phyloP scores from a whole-genome alignment of 23 red algal genomes.

The Pyropia yezoensis region DNA sequence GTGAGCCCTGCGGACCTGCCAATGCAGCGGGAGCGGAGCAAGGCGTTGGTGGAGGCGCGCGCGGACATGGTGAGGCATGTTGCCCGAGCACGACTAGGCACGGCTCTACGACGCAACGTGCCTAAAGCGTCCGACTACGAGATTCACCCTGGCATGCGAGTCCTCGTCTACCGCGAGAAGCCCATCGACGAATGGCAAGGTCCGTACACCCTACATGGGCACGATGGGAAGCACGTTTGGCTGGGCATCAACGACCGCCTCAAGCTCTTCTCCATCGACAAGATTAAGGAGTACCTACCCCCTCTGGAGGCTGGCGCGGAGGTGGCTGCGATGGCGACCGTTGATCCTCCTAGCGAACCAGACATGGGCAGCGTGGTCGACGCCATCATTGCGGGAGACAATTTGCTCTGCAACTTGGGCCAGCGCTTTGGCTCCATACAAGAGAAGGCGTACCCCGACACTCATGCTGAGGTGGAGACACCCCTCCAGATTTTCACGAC shows the following conservation, averaged over 20 bases:
- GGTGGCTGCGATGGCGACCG: too few relatives aligned
- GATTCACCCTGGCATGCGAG: too few relatives aligned
- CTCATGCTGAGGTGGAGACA: too few relatives aligned
- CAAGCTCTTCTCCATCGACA: slow-evolving; percentile 2
- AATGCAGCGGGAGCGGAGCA: slow-evolving; percentile 10
- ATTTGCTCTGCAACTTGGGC: too few relatives aligned
- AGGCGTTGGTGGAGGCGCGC: neutral
- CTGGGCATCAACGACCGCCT: neutral
- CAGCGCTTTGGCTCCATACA: too few relatives aligned
- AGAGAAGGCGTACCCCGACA: too few relatives aligned
- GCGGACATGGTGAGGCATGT: slow-evolving; percentile 9
- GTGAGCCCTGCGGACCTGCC: slow-evolving; percentile 7
- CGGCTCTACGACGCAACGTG: neutral
- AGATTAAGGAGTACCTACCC: too few relatives aligned
- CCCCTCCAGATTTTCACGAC: too few relatives aligned
- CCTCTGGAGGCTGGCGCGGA: too few relatives aligned
- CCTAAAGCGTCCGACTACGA: neutral
- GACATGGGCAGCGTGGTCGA: too few relatives aligned
- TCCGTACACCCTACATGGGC: neutral
- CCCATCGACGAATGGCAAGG: slow-evolving; percentile 7
- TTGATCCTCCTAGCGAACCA: too few relatives aligned
- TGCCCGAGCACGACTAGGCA: neutral
- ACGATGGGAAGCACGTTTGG: neutral
- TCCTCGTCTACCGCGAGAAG: slow-evolving; percentile 10
- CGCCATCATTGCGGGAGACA: too few relatives aligned